Evolutionary conservation across 2,329 filamentous ascomycete species (phyloP).

Genomic region (Fusarium proliferatum): DNA sequence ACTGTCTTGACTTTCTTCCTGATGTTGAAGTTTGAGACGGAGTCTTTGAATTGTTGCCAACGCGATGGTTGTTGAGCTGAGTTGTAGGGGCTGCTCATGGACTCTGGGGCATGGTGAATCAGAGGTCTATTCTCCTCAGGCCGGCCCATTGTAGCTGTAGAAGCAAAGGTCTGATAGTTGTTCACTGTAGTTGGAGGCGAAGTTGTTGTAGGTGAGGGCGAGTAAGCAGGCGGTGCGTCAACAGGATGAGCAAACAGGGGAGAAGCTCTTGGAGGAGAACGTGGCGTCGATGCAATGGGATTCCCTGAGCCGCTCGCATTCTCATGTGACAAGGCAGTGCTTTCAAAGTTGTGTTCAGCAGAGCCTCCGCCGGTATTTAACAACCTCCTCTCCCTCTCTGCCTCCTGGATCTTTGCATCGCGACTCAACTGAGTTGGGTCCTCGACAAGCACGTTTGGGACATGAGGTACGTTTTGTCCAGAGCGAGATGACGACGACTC

Average conservation of each 20-base stretch:
- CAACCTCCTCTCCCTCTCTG: conserved; percentile 53
- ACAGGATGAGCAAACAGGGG: conserved; percentile 34
- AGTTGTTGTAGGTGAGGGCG: conserved; percentile 53
- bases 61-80: conserved; percentile 38
- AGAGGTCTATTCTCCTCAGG: conserved; percentile 57
- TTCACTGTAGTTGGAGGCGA: conserved; percentile 47
- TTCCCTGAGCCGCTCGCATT: not conserved
- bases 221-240: conserved; percentile 64
- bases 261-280: conserved; percentile 11
- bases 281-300: conserved; percentile 2
- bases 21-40: conserved; percentile 24
- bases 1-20: conserved; percentile 47
- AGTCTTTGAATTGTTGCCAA: conserved; percentile 47
- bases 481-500: conserved; percentile 39
- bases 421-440: conserved; percentile 58
- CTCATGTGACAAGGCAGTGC: not conserved
- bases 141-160: conserved; percentile 53
- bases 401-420: conserved; percentile 58
- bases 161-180: conserved; percentile 59
- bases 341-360: not conserved
- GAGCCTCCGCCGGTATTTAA: conserved; percentile 42
- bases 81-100: conserved; percentile 54
- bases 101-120: conserved; percentile 57
- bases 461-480: conserved; percentile 53
- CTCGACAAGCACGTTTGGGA: conserved; percentile 61